Conservation (phyloP, 441 rosid genomes). For the Metrosideros polymorpha region DNA sequence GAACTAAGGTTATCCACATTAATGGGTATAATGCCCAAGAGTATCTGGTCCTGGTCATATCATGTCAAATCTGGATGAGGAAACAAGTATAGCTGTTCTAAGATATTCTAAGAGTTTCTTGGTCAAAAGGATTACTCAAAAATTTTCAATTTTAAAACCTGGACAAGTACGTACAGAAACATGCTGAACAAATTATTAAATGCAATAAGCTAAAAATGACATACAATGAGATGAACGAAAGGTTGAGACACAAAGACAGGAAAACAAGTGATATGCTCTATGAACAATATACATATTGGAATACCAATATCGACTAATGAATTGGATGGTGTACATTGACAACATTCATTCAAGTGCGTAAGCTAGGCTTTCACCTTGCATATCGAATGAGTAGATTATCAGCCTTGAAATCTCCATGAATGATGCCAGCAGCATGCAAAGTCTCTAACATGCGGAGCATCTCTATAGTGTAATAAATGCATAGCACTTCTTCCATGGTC, state of each 20-base stretch:
- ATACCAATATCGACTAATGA: background rate
- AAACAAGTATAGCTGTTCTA: background rate
- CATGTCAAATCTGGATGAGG: background rate
- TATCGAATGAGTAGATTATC: constrained; percentile 76
- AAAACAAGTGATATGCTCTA: background rate
- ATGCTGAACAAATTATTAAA: background rate
- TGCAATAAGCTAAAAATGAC: background rate
- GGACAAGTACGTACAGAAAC: background rate
- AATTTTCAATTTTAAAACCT: background rate
- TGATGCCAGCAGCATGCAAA: constrained; percentile 72
- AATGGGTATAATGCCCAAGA: background rate
- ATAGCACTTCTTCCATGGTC: constrained; percentile 82
- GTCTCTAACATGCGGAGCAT: constrained; percentile 83
- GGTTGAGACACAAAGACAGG: background rate
- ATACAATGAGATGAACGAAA: background rate
- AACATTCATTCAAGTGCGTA: background rate
- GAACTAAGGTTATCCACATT: background rate
- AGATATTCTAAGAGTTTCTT: background rate
- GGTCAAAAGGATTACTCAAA: background rate
- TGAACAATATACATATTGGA: background rate
- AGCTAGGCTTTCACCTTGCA: constrained; percentile 40
- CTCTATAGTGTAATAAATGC: constrained; percentile 82
- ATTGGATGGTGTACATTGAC: background rate
- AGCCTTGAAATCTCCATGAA: constrained; percentile 97
- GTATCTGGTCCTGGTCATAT: background rate